Evolutionary conservation across 768 basidiomycete species (phyloP).

Genomic region (Chiua virens): DNA sequence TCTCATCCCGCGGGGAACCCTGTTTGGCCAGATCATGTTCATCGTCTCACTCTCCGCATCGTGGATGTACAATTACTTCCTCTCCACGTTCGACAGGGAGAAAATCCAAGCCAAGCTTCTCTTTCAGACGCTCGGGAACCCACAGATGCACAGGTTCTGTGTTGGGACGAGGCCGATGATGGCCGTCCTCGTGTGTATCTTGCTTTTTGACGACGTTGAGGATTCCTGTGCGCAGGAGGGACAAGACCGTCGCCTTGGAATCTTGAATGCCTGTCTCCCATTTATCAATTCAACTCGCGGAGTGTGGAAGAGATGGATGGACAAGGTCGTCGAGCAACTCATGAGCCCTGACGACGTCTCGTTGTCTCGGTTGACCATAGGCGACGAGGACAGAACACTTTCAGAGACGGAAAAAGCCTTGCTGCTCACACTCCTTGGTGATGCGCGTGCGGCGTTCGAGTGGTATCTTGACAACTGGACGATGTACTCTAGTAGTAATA

Average conservation of each 20-base stretch:
- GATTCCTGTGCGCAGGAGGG: constrained; percentile 12
- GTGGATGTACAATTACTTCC: constrained; percentile 32
- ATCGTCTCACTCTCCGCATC: constrained; percentile 27
- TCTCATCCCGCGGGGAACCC: constrained; percentile 31
- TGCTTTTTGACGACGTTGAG: constrained; percentile 12
- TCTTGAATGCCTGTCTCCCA: constrained; percentile 18
- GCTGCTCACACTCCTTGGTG: constrained; percentile 19
- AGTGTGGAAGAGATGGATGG: constrained; percentile 22
- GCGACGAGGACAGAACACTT: neutral
- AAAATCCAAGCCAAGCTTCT: constrained; percentile 23
- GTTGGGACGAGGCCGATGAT: constrained; percentile 20
- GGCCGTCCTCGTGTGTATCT: constrained; percentile 18
- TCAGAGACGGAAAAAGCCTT: constrained; percentile 10
- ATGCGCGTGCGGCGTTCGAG: constrained; percentile 22
- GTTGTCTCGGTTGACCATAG: constrained; percentile 6
- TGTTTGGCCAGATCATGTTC: constrained; percentile 36
- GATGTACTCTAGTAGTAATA: neutral
- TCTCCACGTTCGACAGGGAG: constrained; percentile 33
- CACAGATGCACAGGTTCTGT: constrained; percentile 10
- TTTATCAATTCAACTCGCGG: constrained; percentile 12
- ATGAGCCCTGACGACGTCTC: neutral
- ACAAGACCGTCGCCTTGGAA: constrained; percentile 13
- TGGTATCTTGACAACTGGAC: constrained; percentile 17
- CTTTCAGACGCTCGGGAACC: constrained; percentile 11
- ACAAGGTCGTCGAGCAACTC: constrained; percentile 23